Percentiles rank a stretch among this genome's conserved stretches.
Conservation (phyloP, 176 grass and related monocot genomes). For the barley (Hordeum vulgare) region MorexV3_pseudomolecules_assembly NC_058521.1:32534208-32534707, state of each 20-base stretch:
- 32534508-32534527: conserved; percentile 63
- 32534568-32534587: conserved; percentile 46
- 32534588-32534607: conserved; percentile 67
- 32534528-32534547: conserved; percentile 52
- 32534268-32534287: not conserved
- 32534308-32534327: not conserved
- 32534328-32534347: not conserved
- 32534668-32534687: not conserved
- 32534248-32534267: not conserved
- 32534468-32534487: not conserved
- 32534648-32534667: not conserved
- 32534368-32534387: not conserved
- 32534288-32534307: not conserved
- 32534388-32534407: not conserved
- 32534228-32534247: not conserved
- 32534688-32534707: not conserved
- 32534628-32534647: conserved; percentile 41
- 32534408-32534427: conserved; percentile 2
- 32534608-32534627: conserved; percentile 73
- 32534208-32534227: not conserved
- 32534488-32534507: conserved; percentile 56
- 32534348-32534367: not conserved
- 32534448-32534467: not conserved
- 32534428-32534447: not conserved
- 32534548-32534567: conserved; percentile 54